Conservation (phyloP, 106 monocot species). For the Alisma plantagoaquatica region DNA sequence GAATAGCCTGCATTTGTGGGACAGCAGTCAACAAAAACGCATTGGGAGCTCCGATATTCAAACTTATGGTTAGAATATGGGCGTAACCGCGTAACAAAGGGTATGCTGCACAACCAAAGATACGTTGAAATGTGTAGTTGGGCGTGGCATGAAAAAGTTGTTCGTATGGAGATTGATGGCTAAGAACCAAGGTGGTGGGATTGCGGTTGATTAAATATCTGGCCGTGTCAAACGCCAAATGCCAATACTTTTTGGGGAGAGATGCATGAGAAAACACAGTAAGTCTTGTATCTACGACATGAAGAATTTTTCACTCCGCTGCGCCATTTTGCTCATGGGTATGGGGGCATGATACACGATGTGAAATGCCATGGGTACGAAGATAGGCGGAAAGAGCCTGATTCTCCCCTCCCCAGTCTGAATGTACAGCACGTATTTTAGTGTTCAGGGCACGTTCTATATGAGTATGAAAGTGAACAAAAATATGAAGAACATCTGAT, state of each 20-base stretch:
- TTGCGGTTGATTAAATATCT: constrained; percentile 2
- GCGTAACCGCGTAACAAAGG: background rate
- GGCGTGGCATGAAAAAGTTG: background rate
- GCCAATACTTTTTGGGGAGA: constrained; percentile 3
- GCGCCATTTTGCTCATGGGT: constrained; percentile 4
- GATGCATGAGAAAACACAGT: background rate
- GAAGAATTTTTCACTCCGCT: background rate
- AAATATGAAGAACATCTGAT: background rate
- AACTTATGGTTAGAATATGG: constrained; percentile 2
- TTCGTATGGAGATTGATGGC: background rate
- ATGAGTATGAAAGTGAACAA: background rate
- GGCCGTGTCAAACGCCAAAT: background rate
- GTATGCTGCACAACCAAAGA: constrained; percentile 5
- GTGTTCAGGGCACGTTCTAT: background rate
- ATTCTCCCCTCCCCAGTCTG: constrained; percentile 4
- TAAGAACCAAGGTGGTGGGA: background rate
- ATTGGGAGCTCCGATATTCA: background rate
- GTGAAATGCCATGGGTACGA: background rate
- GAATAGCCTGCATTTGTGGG: constrained; percentile 1
- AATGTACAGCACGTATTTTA: constrained; percentile 3
- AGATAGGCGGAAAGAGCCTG: background rate
- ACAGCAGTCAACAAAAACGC: constrained; percentile 6
- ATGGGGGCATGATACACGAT: constrained; percentile 6
- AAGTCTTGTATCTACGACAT: constrained; percentile 7
- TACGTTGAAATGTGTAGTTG: background rate